Evolutionary conservation across 2,329 filamentous ascomycete genomes (phyloP), one percentile per base, ranked within the genome.

Genomic region (Pseudogymnoascus sp.): DNA sequence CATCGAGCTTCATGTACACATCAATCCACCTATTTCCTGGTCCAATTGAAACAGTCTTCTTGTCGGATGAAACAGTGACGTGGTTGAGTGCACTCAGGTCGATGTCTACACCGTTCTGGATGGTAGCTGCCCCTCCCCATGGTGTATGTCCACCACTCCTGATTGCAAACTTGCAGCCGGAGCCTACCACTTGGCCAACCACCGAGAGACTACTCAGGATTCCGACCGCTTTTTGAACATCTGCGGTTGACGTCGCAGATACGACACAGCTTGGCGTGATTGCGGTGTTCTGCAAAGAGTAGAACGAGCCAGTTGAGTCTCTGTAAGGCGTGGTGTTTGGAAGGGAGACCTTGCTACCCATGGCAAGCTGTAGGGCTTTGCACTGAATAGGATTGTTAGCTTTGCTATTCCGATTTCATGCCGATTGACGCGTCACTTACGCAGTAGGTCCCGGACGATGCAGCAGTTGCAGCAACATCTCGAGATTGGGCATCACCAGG

Each of bases 61-160:
- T 67, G 22, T 73, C 69, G 0, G 66, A 62, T 8, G 70, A 67
- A 20, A 65, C 58, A 28, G 61, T 43, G 8, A 68, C 5, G 4
- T 61, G 62, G 14, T 58, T 62, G 14, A 62, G 60, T 11, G 64
- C 62, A 9, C 72, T 74, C 6, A 80, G 75, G 6, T 79, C 79
- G 63, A 85, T 77, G 6, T 81, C 66, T 2, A 80, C 73, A 0
- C 79, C 80, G 1, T 73, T 77, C 8, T 76, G 70, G 57, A 80
- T 84, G 3, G 63, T 67, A 12, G 81, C 76, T 33, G 78, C 79
- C 63, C 78, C 77, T 14, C 79, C 75, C 66, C 83, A 83, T 3
- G 81, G 78, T 61, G 79, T 81, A 70, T 86, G 82, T 0, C 83
- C 83, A 28, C 82, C 83, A 6, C 79, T 79, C 65, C 82, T 81